These are phyloP conservation scores for Camellia oleifera DNA, from an alignment of 179 eudicot species.

Conservation along the genomic window DNA sequence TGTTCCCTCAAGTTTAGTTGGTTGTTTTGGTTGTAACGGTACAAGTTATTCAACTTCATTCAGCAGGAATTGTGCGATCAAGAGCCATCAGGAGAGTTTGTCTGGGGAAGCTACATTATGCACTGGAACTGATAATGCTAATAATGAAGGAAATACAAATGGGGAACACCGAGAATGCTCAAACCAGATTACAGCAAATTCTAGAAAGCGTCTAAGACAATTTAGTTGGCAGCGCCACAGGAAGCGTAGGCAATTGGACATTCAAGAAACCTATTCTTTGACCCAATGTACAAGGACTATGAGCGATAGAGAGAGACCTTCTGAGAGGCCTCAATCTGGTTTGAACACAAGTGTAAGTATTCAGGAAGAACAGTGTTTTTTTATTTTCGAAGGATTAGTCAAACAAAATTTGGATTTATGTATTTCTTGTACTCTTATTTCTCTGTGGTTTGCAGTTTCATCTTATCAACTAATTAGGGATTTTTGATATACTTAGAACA, in stretches of 20 bases:
- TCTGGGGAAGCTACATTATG: slow-evolving; percentile 2
- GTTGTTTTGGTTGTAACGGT: slow-evolving; percentile 15
- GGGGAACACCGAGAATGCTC: slow-evolving; percentile 15
- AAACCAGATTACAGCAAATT: slow-evolving; percentile 15
- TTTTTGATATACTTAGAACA: too few species aligned
- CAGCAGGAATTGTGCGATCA: not conserved
- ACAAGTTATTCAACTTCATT: slow-evolving; percentile 3
- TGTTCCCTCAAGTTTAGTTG: slow-evolving; percentile 16
- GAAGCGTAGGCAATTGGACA: slow-evolving; percentile 35
- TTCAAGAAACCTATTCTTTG: slow-evolving; percentile 22
- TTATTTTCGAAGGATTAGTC: not conserved
- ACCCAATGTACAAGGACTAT: slow-evolving; percentile 20
- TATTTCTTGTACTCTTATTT: too few species aligned
- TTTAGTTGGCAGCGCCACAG: slow-evolving; percentile 59
- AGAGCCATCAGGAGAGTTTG: slow-evolving; percentile 4
- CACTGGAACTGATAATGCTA: slow-evolving; percentile 13
- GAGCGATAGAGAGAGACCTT: slow-evolving; percentile 13
- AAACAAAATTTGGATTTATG: not conserved
- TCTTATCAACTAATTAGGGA: too few species aligned
- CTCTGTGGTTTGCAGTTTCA: too few species aligned
- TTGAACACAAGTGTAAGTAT: slow-evolving; percentile 14
- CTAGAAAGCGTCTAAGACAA: slow-evolving; percentile 45
- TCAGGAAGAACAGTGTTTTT: slow-evolving; percentile 3
- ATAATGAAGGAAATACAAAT: slow-evolving; percentile 4
- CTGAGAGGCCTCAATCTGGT: slow-evolving; percentile 21